A percentile compares a stretch with the other conserved stretches of the same genome.
These are phyloP conservation scores for Fusarium musae DNA, from an alignment of 2,329 filamentous ascomycete genomes.

Conservation along the genomic window DNA sequence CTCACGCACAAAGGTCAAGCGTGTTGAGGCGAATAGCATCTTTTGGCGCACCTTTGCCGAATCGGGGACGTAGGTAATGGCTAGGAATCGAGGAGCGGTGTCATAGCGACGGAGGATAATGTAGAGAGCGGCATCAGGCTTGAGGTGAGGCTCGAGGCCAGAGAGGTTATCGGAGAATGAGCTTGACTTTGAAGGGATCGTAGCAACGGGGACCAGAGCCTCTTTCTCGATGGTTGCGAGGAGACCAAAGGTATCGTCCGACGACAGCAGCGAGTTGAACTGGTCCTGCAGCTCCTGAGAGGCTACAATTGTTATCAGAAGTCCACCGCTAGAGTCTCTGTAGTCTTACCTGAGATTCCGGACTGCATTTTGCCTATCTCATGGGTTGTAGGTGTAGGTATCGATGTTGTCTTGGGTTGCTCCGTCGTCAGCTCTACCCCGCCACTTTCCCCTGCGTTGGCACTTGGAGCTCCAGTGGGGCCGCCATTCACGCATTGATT, in stretches of 20 bases:
- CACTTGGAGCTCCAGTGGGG: constrained; percentile 38
- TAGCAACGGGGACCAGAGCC: constrained; percentile 69
- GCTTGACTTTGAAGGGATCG: constrained; percentile 63
- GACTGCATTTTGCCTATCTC: constrained; percentile 71
- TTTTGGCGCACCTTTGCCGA: constrained; percentile 83
- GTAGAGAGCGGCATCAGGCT: constrained; percentile 75
- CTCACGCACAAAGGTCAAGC: constrained; percentile 79
- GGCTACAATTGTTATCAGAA: constrained; percentile 58
- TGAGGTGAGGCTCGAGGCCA: constrained; percentile 71
- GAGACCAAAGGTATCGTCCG: constrained; percentile 72
- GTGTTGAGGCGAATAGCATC: constrained; percentile 85
- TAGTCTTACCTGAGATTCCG: constrained; percentile 74
- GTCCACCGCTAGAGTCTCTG: neutral
- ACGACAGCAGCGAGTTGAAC: constrained; percentile 76
- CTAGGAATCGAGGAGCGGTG: constrained; percentile 67
- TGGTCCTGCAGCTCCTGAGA: constrained; percentile 80
- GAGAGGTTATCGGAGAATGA: constrained; percentile 73
- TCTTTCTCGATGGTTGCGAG: constrained; percentile 77
- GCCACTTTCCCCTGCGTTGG: constrained; percentile 35
- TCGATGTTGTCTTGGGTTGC: constrained; percentile 28
- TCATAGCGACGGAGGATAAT: constrained; percentile 77
- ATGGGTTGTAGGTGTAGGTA: constrained; percentile 12
- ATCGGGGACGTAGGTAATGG: constrained; percentile 83
- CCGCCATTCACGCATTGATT: constrained; percentile 20
- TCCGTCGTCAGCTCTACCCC: constrained; percentile 42